Evolutionary conservation across 345 rosid genomes (phyloP), one percentile per base, ranked within the genome.

Genomic region (Ceriops zippeliana): DNA sequence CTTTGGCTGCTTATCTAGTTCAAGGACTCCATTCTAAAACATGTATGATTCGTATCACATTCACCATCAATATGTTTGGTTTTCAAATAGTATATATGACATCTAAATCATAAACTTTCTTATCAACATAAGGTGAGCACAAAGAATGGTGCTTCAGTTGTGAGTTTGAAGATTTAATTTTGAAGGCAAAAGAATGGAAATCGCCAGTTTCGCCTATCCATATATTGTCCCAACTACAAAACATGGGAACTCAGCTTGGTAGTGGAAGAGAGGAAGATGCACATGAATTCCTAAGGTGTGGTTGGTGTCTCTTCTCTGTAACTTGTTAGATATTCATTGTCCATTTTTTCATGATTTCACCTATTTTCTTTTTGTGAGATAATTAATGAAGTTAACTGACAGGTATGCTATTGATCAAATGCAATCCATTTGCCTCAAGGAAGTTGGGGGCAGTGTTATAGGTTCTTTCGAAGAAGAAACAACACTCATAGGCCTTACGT

Each of bases 201-300:
- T 80, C 88, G 62, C 88, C 91, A 16, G 73, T 92, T 38, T 90
- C 97, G 53, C 96, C 98, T 62, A 70, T 59, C 70, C 80, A 83
- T 67, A 82, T 96, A 57, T 66, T 95, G 52, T 88, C 97, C 61
- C 90, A 81, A 64, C 78, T 96, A 51, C 90, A 81, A 65, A 82
- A 70, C 72, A 81, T 84, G 46, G 93, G 92, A 83, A 86, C 86
- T 69, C 85, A 74, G 71, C 91, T 92, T 78, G 89, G 90, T 53
- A 83, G 82, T 71, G 99, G 99, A 35, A 87, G 84, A 70, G 91
- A 96, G 78, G 99, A 96, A 85, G 99, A 96, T 75, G 99, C 99
- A 26, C 99, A 96, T 87, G 99, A 96, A 80, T 96, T 92, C 74
- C 81, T 96, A 66, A 89, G 99, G 99, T 92, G 70, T 76, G 65